These are phyloP conservation scores for Termitomyces titanicus DNA, from an alignment of 768 basidiomycete genomes.

Conservation along the genomic window DNA sequence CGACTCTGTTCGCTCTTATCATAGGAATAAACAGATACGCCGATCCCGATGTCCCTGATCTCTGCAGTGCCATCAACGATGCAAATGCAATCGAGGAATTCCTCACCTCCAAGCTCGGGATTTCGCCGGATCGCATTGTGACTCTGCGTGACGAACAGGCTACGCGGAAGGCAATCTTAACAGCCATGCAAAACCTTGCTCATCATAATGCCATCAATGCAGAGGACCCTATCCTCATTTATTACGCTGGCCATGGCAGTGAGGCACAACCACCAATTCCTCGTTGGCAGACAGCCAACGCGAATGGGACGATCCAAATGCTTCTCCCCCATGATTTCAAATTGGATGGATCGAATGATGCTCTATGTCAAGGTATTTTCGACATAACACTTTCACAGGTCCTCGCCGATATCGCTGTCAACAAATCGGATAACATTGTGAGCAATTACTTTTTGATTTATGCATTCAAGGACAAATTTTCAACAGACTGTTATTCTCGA, in stretches of 20 bases:
- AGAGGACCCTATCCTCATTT: constrained; percentile 7
- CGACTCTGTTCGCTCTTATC: too few relatives aligned
- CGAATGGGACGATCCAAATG: constrained; percentile 3
- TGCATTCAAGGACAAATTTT: background rate
- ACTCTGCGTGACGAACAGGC: constrained; percentile 2
- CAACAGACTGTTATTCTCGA: constrained; percentile 10
- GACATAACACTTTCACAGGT: background rate
- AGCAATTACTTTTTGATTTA: background rate
- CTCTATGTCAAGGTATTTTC: background rate
- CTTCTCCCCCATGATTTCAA: constrained; percentile 5
- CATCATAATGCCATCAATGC: background rate
- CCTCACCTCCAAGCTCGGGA: background rate
- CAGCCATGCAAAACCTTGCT: background rate
- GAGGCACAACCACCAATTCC: background rate
- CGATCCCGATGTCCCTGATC: background rate
- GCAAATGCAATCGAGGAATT: constrained; percentile 2
- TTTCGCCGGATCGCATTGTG: background rate
- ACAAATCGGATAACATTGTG: constrained; percentile 9
- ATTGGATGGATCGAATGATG: background rate
- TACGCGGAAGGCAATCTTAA: background rate
- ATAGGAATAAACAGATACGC: constrained; percentile 12
- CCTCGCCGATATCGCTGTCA: background rate
- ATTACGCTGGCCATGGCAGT: constrained; percentile 7
- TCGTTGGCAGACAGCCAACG: background rate
- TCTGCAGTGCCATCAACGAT: constrained; percentile 1